These are phyloP conservation scores for Dendrocalamus sinicus DNA, from an alignment of 176 grass and related monocot genomes.

Conservation along the genomic window DNA sequence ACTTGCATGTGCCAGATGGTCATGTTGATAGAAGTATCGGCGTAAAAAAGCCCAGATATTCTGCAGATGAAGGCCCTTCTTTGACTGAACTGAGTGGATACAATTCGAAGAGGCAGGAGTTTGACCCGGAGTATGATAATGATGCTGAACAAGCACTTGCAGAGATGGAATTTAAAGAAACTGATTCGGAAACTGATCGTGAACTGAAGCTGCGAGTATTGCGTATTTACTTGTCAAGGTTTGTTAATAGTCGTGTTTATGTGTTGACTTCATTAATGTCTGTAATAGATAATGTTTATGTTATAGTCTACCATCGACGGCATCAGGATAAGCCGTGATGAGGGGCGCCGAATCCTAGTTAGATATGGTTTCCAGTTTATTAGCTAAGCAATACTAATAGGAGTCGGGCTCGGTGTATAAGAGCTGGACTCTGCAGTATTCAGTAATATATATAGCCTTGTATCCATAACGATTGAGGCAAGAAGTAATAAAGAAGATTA, in stretches of 20 bases:
- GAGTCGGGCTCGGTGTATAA: too few relatives aligned
- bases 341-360: too few relatives aligned
- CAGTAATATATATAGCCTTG: too few relatives aligned
- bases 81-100: constrained; percentile 91
- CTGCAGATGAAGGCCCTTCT: constrained; percentile 86
- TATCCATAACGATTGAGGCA: too few relatives aligned
- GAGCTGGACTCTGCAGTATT: too few relatives aligned
- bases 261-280: not conserved
- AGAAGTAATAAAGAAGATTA: too few relatives aligned
- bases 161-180: constrained; percentile 99
- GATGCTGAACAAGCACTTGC: constrained; percentile 94
- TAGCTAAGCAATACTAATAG: too few relatives aligned
- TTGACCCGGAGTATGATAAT: constrained; percentile 99
- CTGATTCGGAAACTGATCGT: constrained; percentile 78
- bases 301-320: too few relatives aligned
- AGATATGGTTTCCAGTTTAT: too few relatives aligned
- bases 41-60: constrained; percentile 92
- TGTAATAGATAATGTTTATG: constrained; percentile 25
- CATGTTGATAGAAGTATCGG: constrained; percentile 89
- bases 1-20: constrained; percentile 60
- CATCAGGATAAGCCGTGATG: too few relatives aligned
- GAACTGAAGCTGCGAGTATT: constrained; percentile 88
- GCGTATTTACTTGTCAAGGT: constrained; percentile 94
- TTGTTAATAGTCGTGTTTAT: constrained; percentile 25
- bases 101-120: constrained; percentile 91